phyloP scores from a whole-genome alignment of 495 filamentous ascomycete species.

The Penicillium argentinense region DNA sequence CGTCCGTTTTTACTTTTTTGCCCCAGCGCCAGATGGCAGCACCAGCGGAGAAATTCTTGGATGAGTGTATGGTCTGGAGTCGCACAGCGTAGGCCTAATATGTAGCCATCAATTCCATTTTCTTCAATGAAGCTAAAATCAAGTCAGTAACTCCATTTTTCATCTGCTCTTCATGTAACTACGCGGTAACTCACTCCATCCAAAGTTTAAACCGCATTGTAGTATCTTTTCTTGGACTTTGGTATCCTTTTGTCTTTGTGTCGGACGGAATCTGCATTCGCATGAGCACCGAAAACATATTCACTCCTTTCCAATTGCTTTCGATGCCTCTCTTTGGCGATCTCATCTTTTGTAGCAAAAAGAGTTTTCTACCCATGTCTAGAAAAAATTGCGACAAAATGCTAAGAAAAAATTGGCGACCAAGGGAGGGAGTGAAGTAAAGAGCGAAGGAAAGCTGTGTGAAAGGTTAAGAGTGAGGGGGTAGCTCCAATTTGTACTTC shows the following conservation, averaged over 20 bases:
- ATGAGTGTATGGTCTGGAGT: slow-evolving; percentile 11
- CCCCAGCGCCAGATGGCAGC: slow-evolving; percentile 4
- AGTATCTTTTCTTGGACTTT: slow-evolving; percentile 14
- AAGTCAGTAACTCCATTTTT: slow-evolving; percentile 4
- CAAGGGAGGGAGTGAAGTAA: no score
- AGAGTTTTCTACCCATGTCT: no score
- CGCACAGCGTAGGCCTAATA: slow-evolving; percentile 2
- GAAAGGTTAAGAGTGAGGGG: no score
- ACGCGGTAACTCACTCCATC: slow-evolving; percentile 18
- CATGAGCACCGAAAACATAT: no score
- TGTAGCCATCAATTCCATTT: slow-evolving; percentile 10
- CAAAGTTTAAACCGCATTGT: slow-evolving; percentile 1
- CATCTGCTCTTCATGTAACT: background rate
- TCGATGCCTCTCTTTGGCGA: no score
- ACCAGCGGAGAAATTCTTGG: slow-evolving; percentile 23
- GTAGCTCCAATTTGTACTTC: no score
- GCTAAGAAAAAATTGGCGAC: no score
- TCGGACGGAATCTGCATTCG: no score
- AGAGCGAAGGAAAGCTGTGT: no score
- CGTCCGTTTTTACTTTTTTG: slow-evolving; percentile 15
- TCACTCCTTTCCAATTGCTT: no score
- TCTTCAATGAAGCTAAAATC: slow-evolving; percentile 9
- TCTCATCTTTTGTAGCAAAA: no score
- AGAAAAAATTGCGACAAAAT: no score
- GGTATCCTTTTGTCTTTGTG: slow-evolving; percentile 19